Percentiles rank a stretch among this genome's conserved stretches.
These are phyloP conservation scores for Aureobasidium sp. DNA, from an alignment of 2,329 filamentous ascomycete genomes.

Conservation along the genomic window DNA sequence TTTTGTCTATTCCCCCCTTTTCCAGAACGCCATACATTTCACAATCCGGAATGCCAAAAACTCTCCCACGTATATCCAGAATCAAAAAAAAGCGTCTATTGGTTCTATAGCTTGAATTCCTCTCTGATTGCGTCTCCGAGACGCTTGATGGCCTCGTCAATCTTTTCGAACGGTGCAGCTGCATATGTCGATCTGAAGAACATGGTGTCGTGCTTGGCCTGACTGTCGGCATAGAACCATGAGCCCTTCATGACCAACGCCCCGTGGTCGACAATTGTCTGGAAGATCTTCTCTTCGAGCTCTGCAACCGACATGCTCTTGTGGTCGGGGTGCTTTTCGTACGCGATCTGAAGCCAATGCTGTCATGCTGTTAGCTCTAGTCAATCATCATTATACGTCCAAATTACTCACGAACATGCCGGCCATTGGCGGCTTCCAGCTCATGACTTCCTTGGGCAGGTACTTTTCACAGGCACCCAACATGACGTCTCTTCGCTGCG, in stretches of 20 bases:
- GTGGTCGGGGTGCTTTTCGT: constrained; percentile 57
- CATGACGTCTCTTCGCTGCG: constrained; percentile 67
- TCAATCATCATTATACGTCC: background rate
- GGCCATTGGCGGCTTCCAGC: constrained; percentile 71
- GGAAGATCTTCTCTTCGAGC: constrained; percentile 83
- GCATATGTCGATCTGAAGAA: constrained; percentile 92
- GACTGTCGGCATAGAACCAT: constrained; percentile 79
- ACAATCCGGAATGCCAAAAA: background rate
- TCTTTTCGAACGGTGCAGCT: constrained; percentile 54
- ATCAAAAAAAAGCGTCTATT: background rate
- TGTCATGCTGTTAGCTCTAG: constrained; percentile 1
- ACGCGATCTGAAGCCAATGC: constrained; percentile 67
- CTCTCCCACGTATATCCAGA: background rate
- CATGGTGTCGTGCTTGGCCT: constrained; percentile 53
- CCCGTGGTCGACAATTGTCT: constrained; percentile 64
- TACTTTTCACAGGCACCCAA: constrained; percentile 72
- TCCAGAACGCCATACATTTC: background rate
- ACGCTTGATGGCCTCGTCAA: constrained; percentile 47
- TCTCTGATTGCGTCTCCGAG: constrained; percentile 68
- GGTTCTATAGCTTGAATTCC: constrained; percentile 41
- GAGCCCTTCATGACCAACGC: constrained; percentile 78
- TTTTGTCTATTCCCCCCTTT: constrained; percentile 4
- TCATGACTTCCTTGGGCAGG: constrained; percentile 66
- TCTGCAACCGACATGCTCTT: constrained; percentile 47
- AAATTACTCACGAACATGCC: constrained; percentile 68